Conservation (phyloP, 305 asterid species). For the Fraxinus baroniana region DNA sequence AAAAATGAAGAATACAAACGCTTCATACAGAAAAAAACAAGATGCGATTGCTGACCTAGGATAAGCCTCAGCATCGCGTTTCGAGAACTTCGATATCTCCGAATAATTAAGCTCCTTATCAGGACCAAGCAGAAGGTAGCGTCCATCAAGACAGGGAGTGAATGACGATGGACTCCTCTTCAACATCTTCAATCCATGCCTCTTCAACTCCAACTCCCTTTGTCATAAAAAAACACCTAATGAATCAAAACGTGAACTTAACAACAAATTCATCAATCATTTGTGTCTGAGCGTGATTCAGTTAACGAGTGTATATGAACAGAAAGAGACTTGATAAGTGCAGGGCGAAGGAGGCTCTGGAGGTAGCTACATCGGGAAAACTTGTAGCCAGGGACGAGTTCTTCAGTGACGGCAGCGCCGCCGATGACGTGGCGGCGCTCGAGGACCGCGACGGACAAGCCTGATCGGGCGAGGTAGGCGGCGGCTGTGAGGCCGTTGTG, state of each 20-base stretch:
- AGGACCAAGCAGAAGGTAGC: constrained; percentile 79
- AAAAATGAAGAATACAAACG: not conserved
- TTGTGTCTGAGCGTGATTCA: not conserved
- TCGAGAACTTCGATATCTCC: constrained; percentile 86
- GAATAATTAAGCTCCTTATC: constrained; percentile 64
- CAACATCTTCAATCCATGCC: constrained; percentile 82
- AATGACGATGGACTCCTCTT: constrained; percentile 87
- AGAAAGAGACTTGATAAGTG: constrained; percentile 52
- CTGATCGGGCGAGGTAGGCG: constrained; percentile 89
- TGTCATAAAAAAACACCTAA: not conserved
- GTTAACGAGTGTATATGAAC: constrained; percentile 1
- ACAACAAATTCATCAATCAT: not conserved
- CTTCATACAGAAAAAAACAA: not conserved
- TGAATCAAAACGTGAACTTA: not conserved
- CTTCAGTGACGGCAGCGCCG: constrained; percentile 98
- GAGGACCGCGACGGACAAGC: constrained; percentile 88
- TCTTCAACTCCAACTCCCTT: constrained; percentile 80
- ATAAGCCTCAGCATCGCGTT: constrained; percentile 74
- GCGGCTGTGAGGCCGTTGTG: constrained; percentile 97
- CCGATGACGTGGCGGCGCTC: constrained; percentile 94
- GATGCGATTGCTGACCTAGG: constrained; percentile 46
- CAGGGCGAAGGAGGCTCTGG: constrained; percentile 95
- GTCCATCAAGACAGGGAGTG: constrained; percentile 87
- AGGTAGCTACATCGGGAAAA: constrained; percentile 96
- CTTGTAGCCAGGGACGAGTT: constrained; percentile 86